These are phyloP conservation scores for Akanthomyces muscarius DNA, from an alignment of 2,329 filamentous ascomycete genomes.

Conservation along the genomic window DNA sequence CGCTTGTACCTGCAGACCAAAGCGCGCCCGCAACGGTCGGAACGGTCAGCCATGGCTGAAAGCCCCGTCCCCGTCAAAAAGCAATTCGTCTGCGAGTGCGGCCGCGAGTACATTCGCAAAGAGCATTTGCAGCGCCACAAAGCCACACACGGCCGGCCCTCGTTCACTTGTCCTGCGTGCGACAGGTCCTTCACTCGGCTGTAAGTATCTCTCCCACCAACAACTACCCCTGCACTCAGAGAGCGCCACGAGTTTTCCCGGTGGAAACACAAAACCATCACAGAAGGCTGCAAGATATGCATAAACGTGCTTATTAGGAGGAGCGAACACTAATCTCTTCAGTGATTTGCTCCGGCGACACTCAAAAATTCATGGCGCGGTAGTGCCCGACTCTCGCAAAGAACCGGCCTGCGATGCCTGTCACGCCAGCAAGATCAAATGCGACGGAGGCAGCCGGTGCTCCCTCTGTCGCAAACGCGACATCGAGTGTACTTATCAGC, in stretches of 20 bases:
- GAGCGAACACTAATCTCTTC: background rate
- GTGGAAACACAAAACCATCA: background rate
- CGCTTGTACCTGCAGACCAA: background rate
- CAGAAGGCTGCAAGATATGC: background rate
- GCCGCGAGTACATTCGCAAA: conserved; percentile 38
- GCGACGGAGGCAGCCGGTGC: conserved; percentile 38
- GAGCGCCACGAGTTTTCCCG: background rate
- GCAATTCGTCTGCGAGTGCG: conserved; percentile 32
- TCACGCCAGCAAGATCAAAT: conserved; percentile 43
- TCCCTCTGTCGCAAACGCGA: conserved; percentile 37
- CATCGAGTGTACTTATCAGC: conserved; percentile 35
- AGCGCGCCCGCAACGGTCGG: background rate
- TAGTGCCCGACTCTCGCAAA: conserved; percentile 30
- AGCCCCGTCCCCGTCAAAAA: conserved; percentile 4
- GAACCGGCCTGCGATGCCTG: conserved; percentile 41
- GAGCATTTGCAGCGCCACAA: conserved; percentile 39
- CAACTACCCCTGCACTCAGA: background rate
- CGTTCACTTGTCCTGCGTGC: conserved; percentile 35
- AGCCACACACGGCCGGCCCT: conserved; percentile 34
- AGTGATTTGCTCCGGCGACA: conserved; percentile 39
- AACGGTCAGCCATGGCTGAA: conserved; percentile 6
- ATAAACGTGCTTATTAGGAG: background rate
- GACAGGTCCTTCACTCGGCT: conserved; percentile 37
- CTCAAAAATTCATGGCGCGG: conserved; percentile 31
- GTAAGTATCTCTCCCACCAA: conserved; percentile 25